These are phyloP conservation scores for Alternaria burnsii DNA, from an alignment of 2,329 filamentous ascomycete species.

Conservation along the genomic window DNA sequence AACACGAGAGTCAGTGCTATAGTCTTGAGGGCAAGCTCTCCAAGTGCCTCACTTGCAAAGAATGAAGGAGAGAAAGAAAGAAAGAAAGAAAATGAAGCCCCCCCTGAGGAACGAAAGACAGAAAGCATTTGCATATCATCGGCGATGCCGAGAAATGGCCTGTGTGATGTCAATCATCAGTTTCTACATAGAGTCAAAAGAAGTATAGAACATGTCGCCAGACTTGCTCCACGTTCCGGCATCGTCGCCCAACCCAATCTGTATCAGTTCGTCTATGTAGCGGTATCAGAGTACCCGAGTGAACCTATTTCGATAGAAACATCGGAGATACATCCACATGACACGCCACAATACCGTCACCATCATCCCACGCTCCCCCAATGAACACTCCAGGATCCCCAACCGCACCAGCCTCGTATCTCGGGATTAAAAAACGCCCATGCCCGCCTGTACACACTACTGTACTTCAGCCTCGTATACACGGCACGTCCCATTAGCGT, in stretches of 20 bases:
- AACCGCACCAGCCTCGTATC: not conserved
- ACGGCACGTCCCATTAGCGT: constrained; percentile 7
- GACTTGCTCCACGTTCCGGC: not conserved
- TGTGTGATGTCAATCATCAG: not conserved
- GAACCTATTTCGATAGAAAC: not conserved
- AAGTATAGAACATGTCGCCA: not conserved
- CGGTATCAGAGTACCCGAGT: not conserved
- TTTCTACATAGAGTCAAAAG: not conserved
- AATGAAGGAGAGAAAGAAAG: not conserved
- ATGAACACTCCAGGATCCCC: not conserved
- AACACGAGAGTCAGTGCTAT: not conserved
- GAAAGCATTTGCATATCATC: not conserved
- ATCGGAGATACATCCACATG: not conserved
- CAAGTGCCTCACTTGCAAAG: not conserved
- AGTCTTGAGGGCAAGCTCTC: not conserved
- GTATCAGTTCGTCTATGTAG: not conserved
- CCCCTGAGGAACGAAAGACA: not conserved
- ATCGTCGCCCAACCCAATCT: not conserved
- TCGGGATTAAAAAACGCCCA: not conserved
- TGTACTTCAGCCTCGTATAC: not conserved
- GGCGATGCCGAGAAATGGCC: not conserved
- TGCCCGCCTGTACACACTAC: not conserved
- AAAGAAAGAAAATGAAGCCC: not conserved
- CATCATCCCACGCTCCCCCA: not conserved
- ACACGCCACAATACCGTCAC: not conserved